Evolutionary conservation across 495 filamentous ascomycete genomes (phyloP), one percentile per base, ranked within the genome.

Genomic region (Talaromyces wortmannii): DNA sequence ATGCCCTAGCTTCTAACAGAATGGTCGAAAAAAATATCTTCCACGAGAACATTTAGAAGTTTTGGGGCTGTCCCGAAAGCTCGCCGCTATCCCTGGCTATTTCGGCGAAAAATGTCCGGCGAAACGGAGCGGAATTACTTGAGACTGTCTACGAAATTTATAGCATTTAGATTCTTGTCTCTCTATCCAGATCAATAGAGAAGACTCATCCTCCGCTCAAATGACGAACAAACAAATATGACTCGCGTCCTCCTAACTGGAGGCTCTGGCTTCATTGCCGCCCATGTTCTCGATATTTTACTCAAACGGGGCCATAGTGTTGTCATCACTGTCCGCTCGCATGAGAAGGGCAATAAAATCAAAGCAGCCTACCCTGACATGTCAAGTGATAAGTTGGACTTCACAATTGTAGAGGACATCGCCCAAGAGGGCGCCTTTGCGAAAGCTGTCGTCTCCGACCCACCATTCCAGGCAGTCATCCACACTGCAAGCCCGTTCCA

Each of bases 321-420:
- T 13, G 83, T 94, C 12, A 89, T 90, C 8, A 96, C 89, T 7
- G 92, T 97, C 49, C 81, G 92, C 47, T 85, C 82, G 4, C 77
- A 88, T 50, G 82, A 83, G 23, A 97, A 97, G 66, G 91, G 86
- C 17, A 69, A 88, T 48, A 82, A 76, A 57, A 90, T 96, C 66
- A 79, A 82, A 15, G 69, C 81, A 17, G 84, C 85, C 11, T 83
- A 91, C 67, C 79, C 85, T 0, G 62, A 78, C 30, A 64, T 74
- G 4, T 60, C 77, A 45, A 79, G 81, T 50, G 83, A 80, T 17
- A 82, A 85, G 61, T 83, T 97, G 11, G 79, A 79, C 53, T 90
- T 87, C 57, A 78, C 78, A 50, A 85, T 96, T 63, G 90, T 96
- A 6, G 80, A 86, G 52, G 91, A 97, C 69, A 89, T 96, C 59